Evolutionary conservation across 2,329 filamentous ascomycete genomes (phyloP).

Genomic region (Ophiostoma angusticollis): DNA sequence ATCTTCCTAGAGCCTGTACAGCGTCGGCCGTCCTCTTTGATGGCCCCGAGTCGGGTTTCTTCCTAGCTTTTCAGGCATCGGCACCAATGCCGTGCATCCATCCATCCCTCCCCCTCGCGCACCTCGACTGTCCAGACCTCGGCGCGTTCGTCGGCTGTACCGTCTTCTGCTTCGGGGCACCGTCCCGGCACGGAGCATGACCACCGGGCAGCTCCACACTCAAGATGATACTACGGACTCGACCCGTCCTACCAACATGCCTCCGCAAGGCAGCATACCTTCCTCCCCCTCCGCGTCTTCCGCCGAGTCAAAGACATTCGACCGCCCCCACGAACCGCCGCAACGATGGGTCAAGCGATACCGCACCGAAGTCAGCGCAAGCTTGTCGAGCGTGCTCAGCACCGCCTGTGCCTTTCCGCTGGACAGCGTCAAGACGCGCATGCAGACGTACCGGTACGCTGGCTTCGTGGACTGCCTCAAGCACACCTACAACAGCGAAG

Average conservation of each 20-base stretch:
- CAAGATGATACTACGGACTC: slow-evolving; percentile 28
- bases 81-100: background rate
- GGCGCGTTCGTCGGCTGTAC: background rate
- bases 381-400: slow-evolving; percentile 62
- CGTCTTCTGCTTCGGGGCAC: slow-evolving; percentile 1
- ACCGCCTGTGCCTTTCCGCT: slow-evolving; percentile 74
- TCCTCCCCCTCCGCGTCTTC: background rate
- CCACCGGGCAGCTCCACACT: slow-evolving; percentile 26
- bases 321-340: slow-evolving; percentile 7
- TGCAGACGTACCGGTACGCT: slow-evolving; percentile 74
- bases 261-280: slow-evolving; percentile 19
- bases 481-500: slow-evolving; percentile 64
- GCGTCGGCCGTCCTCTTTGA: no score
- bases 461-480: slow-evolving; percentile 62
- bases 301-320: background rate
- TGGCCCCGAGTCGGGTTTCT: no score
- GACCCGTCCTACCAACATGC: slow-evolving; percentile 30
- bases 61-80: no score
- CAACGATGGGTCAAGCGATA: slow-evolving; percentile 57
- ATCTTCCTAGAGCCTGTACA: no score
- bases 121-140: background rate
- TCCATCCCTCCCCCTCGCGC: background rate
- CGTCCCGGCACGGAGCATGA: slow-evolving; percentile 19
- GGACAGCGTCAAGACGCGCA: slow-evolving; percentile 80
- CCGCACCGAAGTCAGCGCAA: slow-evolving; percentile 68